A percentile compares a stretch with the other conserved stretches of the same genome.
Evolutionary conservation across 352 stramenopile species (phyloP).

Genomic region (Plasmopara viticola): DNA sequence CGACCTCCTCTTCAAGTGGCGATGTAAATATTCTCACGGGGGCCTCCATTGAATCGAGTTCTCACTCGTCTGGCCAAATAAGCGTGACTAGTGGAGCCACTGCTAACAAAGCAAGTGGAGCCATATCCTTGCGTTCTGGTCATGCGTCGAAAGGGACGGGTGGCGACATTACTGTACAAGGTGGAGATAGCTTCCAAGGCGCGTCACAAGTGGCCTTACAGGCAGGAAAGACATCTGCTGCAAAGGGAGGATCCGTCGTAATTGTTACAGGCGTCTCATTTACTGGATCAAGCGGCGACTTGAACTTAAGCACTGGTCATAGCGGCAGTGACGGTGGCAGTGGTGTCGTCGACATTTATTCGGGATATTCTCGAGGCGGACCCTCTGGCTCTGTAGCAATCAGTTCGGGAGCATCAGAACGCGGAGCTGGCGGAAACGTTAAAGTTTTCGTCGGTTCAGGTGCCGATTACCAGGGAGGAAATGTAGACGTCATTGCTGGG

Average conservation of each 20-base stretch:
- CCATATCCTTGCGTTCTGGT: conserved; percentile 36
- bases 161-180: conserved; percentile 49
- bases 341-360: conserved; percentile 43
- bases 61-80: conserved; percentile 38
- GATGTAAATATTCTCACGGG: conserved; percentile 48
- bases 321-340: conserved; percentile 48
- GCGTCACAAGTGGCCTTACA: conserved; percentile 45
- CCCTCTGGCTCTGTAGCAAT: conserved; percentile 65
- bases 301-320: conserved; percentile 53
- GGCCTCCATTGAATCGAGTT: conserved; percentile 34
- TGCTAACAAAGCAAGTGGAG: conserved; percentile 37
- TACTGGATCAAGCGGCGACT: conserved; percentile 41
- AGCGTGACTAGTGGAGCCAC: conserved; percentile 37
- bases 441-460: conserved; percentile 44
- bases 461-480: conserved; percentile 37
- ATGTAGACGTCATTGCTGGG: conserved; percentile 37
- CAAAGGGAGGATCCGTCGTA: conserved; percentile 43
- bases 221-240: conserved; percentile 36
- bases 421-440: conserved; percentile 51
- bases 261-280: conserved; percentile 43
- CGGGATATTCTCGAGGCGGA: conserved; percentile 32
- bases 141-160: conserved; percentile 36
- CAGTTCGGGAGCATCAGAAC: conserved; percentile 49
- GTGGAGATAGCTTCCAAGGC: conserved; percentile 37
- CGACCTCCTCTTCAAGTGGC: conserved; percentile 53